These are phyloP conservation scores for Plenodomus lindquistii DNA, from an alignment of 2,329 filamentous ascomycete species.

Conservation along the genomic window DNA sequence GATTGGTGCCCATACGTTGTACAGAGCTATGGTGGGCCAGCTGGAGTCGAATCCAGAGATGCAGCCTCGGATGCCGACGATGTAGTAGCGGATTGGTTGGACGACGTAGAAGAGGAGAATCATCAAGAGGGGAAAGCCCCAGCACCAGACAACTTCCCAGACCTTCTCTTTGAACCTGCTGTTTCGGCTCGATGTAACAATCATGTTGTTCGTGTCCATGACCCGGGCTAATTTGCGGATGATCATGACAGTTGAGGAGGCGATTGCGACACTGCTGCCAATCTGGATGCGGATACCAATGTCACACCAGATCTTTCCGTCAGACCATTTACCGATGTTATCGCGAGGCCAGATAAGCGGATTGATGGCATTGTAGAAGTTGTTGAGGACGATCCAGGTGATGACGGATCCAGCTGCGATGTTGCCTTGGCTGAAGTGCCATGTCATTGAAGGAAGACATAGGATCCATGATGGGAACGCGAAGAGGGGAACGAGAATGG, in stretches of 20 bases:
- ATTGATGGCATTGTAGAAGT: constrained; percentile 64
- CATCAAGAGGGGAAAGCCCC: constrained; percentile 58
- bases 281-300: constrained; percentile 63
- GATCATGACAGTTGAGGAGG: constrained; percentile 60
- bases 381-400: constrained; percentile 59
- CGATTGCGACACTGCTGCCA: constrained; percentile 56
- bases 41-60: constrained; percentile 56
- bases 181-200: constrained; percentile 54
- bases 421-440: constrained; percentile 65
- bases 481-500: constrained; percentile 53
- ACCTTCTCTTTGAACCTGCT: constrained; percentile 53
- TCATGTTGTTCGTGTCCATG: constrained; percentile 61
- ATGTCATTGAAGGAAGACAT: constrained; percentile 60
- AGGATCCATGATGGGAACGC: constrained; percentile 57
- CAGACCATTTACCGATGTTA: constrained; percentile 59
- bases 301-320: constrained; percentile 66
- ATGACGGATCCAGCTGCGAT: constrained; percentile 62
- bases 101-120: constrained; percentile 63
- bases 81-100: constrained; percentile 61
- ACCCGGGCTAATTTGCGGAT: constrained; percentile 63
- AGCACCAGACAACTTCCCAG: constrained; percentile 61
- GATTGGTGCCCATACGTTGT: constrained; percentile 60
- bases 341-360: constrained; percentile 67
- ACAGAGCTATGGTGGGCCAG: constrained; percentile 61
- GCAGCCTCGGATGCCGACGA: constrained; percentile 65